Evolutionary conservation across 495 filamentous ascomycete species (phyloP), one percentile per base, ranked within the genome.

Genomic region (Aspergillus biplanus): DNA sequence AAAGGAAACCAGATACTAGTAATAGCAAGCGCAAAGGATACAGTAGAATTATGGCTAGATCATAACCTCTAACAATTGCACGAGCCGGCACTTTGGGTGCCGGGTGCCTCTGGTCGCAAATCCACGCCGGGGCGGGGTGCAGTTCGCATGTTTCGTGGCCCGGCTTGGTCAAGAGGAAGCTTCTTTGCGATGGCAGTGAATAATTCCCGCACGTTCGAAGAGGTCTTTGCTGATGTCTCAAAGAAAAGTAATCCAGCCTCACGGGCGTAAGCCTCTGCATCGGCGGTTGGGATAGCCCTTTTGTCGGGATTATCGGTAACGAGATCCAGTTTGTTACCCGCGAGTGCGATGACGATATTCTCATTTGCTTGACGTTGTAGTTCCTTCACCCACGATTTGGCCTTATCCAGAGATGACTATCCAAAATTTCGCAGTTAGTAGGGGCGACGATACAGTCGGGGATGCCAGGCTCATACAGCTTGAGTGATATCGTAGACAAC

Each of bases 401-500:
- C 95, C 82, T 99, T 99, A 78, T 99, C 95, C 61, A 99, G 82
- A 6, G 96, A 98, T 63, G 92, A 85, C 95, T 99, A 71, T 62
- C 50, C n/a, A 55, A 42, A 27, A 42, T 64, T 62, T 60, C 61
- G 42, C 39, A 6, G 13, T 65, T 63, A 64, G 64, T 31, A 33
- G 47, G 16, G n/a, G 33, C 33, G 12, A 35, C 32, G 39, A 59
- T 18, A 39, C 55, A 33, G 18, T 33, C n/a, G 33, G 44, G 35
- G 31, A 52, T 46, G 75, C 18, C 12, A 31, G 49, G 33, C 27
- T 27, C 91, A 58, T 88, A 99, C 95, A 64, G 96, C 91, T 87
- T 98, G 95, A 56, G 95, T 97, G 72, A 99, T 97, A 78, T 99
- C 95, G 78, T 99, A 99, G 63, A 99, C 95, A 32, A 99, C 95